Conservation (phyloP, 2,329 filamentous ascomycete genomes). For the Colletotrichum lentis region DNA sequence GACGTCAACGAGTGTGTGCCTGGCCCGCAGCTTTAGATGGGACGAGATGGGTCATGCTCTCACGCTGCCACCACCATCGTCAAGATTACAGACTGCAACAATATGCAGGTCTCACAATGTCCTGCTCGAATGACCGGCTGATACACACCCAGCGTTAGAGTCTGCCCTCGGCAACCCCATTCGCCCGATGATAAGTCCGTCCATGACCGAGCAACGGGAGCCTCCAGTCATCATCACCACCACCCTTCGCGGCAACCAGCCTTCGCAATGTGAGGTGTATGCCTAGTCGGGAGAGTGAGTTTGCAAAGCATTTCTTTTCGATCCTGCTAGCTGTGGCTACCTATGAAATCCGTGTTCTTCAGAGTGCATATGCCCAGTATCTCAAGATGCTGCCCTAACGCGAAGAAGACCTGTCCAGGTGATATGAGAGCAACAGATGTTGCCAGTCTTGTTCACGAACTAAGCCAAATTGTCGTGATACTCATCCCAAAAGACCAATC, state of each 20-base stretch:
- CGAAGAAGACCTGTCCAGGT: background rate
- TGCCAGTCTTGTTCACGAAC: background rate
- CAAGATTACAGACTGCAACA: conserved; percentile 11
- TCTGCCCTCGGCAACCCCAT: conserved; percentile 8
- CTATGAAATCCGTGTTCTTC: background rate
- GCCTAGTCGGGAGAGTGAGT: background rate
- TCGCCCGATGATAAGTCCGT: conserved; percentile 5
- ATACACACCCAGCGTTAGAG: conserved; percentile 21
- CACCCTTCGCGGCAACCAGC: background rate
- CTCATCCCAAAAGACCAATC: background rate
- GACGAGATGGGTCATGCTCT: conserved; percentile 35
- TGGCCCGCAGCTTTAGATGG: conserved; percentile 29
- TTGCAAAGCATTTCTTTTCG: background rate
- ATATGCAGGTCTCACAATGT: conserved; percentile 35
- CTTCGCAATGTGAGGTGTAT: background rate
- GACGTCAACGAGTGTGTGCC: conserved; percentile 30
- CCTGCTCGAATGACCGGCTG: conserved; percentile 26
- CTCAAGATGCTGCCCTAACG: background rate
- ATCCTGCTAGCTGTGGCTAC: background rate
- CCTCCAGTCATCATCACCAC: conserved; percentile 3
- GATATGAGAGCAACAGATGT: background rate
- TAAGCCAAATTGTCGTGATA: background rate
- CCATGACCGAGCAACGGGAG: background rate
- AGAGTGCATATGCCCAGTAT: background rate
- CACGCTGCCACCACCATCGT: conserved; percentile 24